Conservation (phyloP, 2,329 filamentous ascomycete genomes). For the Calonectria ilicicola region DNA sequence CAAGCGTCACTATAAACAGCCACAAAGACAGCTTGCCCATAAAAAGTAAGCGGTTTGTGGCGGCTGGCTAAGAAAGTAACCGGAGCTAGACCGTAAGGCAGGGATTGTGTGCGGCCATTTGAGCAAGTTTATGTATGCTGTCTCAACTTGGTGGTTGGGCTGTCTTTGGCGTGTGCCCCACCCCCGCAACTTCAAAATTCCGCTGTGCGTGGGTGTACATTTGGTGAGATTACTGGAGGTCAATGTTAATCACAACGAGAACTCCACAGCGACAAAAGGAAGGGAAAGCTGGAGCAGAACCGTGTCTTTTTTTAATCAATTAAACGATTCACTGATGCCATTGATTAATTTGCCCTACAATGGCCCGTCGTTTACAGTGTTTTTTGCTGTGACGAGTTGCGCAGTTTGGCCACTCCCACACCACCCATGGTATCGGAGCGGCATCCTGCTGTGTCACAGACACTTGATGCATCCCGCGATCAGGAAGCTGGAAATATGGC, state of each 20-base stretch:
- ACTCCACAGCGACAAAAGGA: neutral
- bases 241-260: neutral
- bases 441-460: slow-evolving; percentile 2
- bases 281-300: neutral
- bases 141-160: slow-evolving; percentile 30
- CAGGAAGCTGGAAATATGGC: neutral
- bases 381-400: neutral
- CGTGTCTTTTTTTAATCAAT: neutral
- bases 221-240: neutral
- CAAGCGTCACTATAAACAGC: neutral
- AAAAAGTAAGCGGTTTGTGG: neutral
- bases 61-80: neutral
- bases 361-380: too few species aligned
- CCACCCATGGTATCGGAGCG: slow-evolving; percentile 6
- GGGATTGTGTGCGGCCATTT: slow-evolving; percentile 50
- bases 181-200: slow-evolving; percentile 18
- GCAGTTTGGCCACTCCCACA: slow-evolving; percentile 13
- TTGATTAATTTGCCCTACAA: neutral
- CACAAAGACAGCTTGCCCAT: neutral
- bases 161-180: slow-evolving; percentile 17
- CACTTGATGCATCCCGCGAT: neutral
- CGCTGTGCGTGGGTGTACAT: neutral
- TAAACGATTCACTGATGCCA: neutral
- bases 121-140: slow-evolving; percentile 55
- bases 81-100: slow-evolving; percentile 8